phyloP scores from a whole-genome alignment of 1,139 yeast species.

The Suhomyces panamericanus region DNA sequence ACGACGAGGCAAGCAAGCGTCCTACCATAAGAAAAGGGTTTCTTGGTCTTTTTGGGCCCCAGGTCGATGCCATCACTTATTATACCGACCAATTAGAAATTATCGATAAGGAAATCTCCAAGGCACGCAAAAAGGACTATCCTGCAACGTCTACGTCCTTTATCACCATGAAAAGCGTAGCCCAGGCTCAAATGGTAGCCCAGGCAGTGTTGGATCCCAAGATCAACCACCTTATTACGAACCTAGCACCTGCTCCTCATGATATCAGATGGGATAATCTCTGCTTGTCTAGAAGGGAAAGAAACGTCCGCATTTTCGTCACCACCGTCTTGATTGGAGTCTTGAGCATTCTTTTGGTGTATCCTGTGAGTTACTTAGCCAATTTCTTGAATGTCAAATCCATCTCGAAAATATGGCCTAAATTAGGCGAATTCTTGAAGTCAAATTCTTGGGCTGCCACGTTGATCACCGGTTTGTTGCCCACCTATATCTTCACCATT shows the following conservation, averaged over 20 bases:
- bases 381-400: conserved; percentile 68
- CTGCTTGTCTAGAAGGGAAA: conserved; percentile 56
- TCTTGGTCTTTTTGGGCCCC: conserved; percentile 54
- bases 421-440: conserved; percentile 61
- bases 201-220: conserved; percentile 84
- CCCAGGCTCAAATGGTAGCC: conserved; percentile 87
- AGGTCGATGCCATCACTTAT: conserved; percentile 65
- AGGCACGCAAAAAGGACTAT: conserved; percentile 60
- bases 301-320: conserved; percentile 57
- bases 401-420: conserved; percentile 71
- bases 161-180: conserved; percentile 81
- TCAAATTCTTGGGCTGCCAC: conserved; percentile 59
- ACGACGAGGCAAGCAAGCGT: conserved; percentile 39
- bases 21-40: conserved; percentile 55
- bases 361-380: conserved; percentile 74
- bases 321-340: conserved; percentile 66
- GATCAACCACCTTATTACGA: conserved; percentile 69
- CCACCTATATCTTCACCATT: conserved; percentile 71
- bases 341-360: conserved; percentile 63
- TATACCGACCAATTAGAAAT: conserved; percentile 56
- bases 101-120: conserved; percentile 57
- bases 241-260: conserved; percentile 83
- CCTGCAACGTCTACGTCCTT: conserved; percentile 69
- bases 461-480: conserved; percentile 74
- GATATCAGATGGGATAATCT: conserved; percentile 82